Evolutionary conservation across 179 eudicot genomes (phyloP), one percentile per base, ranked within the genome.

Genomic region (Monotropa hypopitys): DNA sequence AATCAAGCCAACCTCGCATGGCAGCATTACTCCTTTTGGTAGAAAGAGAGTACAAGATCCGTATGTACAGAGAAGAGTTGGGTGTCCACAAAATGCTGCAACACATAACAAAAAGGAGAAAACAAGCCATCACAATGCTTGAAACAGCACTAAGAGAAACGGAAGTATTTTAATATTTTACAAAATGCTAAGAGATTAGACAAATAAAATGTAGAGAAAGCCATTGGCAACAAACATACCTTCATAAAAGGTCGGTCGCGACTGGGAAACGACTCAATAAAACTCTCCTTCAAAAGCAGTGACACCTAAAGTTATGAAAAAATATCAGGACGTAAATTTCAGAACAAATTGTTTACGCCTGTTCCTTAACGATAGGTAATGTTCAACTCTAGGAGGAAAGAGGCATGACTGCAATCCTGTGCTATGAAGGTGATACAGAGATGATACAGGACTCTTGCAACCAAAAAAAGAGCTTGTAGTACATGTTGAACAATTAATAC

Each of bases 1-100:
- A 68, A 49, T 69, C 59, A 76, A 59, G 72, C 76, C 80, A 79
- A 82, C 79, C 80, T 83, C 73, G 68, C 50, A 67, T 40, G 69
- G 77, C 70, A 46, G 70, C 72, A 38, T 79, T 89, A 94, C 76
- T 92, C 97, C 84, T 90, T 92, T 86, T 94, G 97, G 83, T 88
- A 88, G 79, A 90, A 87, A 65, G 97, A 91, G 73, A 94, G 93
- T 69, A 88, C 92, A 74, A 91, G 89, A 86, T 94, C 98, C 23
- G 98, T 94, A 85, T 89, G 98, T 80, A 92, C 98, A 70, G 97
- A 92, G 88, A 94, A 94, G 80, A 94, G 86, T 75, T 94, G 97
- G 35, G 97, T 92, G 79, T 92, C 95, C 80, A 90, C 80, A 42
- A 94, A 94, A 59, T 84, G 90, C 98, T 94, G 98, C 56, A 69